Conservation (phyloP, 2,329 filamentous ascomycete genomes). For the Sarocladium oryzae region DNA sequence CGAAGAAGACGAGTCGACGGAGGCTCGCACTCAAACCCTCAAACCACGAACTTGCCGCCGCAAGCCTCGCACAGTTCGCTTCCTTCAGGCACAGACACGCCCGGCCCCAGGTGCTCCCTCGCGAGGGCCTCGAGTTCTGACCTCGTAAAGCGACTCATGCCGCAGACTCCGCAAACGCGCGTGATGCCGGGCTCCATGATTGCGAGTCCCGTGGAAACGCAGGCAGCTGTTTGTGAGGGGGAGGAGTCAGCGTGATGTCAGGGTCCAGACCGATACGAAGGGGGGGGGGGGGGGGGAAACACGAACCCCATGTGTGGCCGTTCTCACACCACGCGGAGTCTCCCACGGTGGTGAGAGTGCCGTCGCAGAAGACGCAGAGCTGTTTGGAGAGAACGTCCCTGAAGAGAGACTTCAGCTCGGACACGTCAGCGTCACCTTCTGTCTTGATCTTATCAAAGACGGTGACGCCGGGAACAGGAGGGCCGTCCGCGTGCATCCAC, state of each 20-base stretch:
- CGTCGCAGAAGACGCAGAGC: conserved; percentile 42
- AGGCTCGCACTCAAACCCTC: no score
- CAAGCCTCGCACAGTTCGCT: conserved; percentile 33
- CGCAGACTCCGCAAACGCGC: conserved; percentile 48
- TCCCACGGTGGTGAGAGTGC: conserved; percentile 23
- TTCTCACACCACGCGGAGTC: conserved; percentile 32
- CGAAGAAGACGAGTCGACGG: no score
- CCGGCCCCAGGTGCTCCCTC: conserved; percentile 21
- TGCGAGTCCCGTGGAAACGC: conserved; percentile 46
- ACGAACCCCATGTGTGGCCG: conserved; percentile 34
- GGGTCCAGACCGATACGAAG: background rate
- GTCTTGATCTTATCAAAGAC: conserved; percentile 13
- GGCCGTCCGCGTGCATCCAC: conserved; percentile 51
- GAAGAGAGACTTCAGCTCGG: conserved; percentile 32
- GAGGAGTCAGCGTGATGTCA: background rate
- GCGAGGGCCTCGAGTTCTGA: conserved; percentile 33
- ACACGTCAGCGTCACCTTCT: conserved; percentile 11
- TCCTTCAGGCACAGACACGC: conserved; percentile 22
- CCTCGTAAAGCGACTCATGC: conserved; percentile 40
- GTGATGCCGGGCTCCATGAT: conserved; percentile 49
- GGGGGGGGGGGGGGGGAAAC: background rate
- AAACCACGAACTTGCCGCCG: conserved; percentile 33
- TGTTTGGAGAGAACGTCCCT: conserved; percentile 27
- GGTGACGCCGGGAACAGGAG: conserved; percentile 36
- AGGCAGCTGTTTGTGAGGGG: conserved; percentile 40